These are phyloP conservation scores for Chenopodium formosanum DNA, from an alignment of 148 eudicot genomes.

Conservation along the genomic window DNA sequence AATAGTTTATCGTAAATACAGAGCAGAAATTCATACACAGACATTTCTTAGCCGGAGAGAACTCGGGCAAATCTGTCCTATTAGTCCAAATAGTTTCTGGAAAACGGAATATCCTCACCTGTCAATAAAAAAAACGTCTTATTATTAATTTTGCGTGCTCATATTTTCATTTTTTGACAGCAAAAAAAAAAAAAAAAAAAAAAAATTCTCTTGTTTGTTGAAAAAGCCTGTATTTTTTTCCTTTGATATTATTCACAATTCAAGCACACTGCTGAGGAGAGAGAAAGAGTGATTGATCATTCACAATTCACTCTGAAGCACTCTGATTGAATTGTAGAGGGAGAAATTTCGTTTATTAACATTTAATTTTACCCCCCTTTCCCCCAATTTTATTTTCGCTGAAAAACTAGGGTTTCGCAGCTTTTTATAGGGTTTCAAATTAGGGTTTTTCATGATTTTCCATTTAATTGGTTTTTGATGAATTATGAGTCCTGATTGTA, in stretches of 20 bases:
- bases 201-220: constrained; percentile 4
- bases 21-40: too few species aligned
- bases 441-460: constrained; percentile 25
- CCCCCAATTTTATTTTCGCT: neutral
- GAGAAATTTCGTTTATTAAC: too few species aligned
- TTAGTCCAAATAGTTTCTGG: neutral
- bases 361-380: too few species aligned
- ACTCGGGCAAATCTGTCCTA: neutral
- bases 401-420: constrained; percentile 25
- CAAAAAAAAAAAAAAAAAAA: neutral
- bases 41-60: too few species aligned
- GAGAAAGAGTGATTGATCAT: constrained; percentile 9
- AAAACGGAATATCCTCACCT: neutral
- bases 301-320: neutral
- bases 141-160: neutral
- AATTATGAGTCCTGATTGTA: neutral
- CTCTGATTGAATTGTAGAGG: neutral
- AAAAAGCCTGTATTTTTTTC: neutral
- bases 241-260: constrained; percentile 10
- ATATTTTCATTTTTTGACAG: constrained; percentile 4
- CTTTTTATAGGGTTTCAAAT: neutral
- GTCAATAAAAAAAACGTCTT: neutral
- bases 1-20: too few species aligned
- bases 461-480: neutral
- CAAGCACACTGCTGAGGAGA: constrained; percentile 5